These are phyloP conservation scores for Hyaloscypha variabilis DNA, from an alignment of 495 filamentous ascomycete genomes.

Conservation along the genomic window DNA sequence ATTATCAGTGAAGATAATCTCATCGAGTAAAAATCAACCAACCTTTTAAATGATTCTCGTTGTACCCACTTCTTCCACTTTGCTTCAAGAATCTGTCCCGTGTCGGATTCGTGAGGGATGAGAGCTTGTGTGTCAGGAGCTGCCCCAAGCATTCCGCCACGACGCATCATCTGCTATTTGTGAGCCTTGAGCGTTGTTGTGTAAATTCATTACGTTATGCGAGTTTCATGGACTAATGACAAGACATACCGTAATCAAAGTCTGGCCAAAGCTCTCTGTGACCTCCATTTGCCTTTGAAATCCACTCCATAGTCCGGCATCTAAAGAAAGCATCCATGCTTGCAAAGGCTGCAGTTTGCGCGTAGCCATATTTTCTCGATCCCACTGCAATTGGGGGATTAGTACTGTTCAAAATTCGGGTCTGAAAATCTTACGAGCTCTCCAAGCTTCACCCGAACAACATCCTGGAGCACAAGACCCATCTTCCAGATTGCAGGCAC, in stretches of 20 bases:
- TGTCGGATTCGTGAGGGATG: too few relatives aligned
- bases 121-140: too few relatives aligned
- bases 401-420: too few relatives aligned
- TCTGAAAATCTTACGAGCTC: too few relatives aligned
- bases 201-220: too few relatives aligned
- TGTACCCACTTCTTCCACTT: conserved; percentile 8
- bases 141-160: too few relatives aligned
- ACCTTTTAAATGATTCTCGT: conserved; percentile 7
- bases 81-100: conserved; percentile 32
- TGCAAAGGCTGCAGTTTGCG: conserved; percentile 57
- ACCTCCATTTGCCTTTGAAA: conserved; percentile 70
- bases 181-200: conserved; percentile 40
- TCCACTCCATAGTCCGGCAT: conserved; percentile 67
- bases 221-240: too few relatives aligned
- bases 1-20: background rate
- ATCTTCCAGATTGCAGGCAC: too few relatives aligned
- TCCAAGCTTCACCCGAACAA: too few relatives aligned
- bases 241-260: conserved; percentile 43
- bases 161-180: conserved; percentile 24
- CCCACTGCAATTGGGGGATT: too few relatives aligned
- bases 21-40: background rate
- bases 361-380: conserved; percentile 58
- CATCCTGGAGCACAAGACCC: too few relatives aligned
- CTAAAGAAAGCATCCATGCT: conserved; percentile 53
- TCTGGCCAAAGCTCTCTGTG: conserved; percentile 58